A percentile compares a stretch with the other conserved stretches of the same genome.
Evolutionary conservation across 1,284 basidiomycete species (phyloP).

Genomic region (Cryptococcus deneoformans): DNA sequence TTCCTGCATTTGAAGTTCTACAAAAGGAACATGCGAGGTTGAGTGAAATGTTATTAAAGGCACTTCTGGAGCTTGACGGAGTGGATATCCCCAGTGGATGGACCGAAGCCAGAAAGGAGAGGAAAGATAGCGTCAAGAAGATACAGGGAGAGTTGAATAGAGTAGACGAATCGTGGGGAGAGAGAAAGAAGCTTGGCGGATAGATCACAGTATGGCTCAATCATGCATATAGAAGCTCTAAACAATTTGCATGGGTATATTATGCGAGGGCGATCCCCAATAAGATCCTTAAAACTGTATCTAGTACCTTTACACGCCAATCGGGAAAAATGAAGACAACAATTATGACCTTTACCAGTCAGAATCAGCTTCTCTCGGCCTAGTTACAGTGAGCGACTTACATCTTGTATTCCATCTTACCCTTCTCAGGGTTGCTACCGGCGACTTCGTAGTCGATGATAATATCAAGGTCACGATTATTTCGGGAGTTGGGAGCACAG

Average conservation of each 20-base stretch:
- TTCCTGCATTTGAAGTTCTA: slow-evolving; percentile 37
- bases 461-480: slow-evolving; percentile 93
- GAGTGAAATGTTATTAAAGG: slow-evolving; percentile 51
- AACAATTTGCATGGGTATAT: slow-evolving; percentile 3
- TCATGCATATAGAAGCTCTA: slow-evolving; percentile 6
- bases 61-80: slow-evolving; percentile 51
- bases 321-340: neutral
- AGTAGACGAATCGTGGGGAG: slow-evolving; percentile 51
- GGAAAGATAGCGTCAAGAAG: slow-evolving; percentile 34
- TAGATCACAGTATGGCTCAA: neutral
- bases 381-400: slow-evolving; percentile 29
- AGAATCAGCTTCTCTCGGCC: slow-evolving; percentile 22
- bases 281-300: neutral
- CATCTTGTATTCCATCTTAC: slow-evolving; percentile 53
- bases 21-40: slow-evolving; percentile 48
- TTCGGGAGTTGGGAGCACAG: slow-evolving; percentile 82
- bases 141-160: slow-evolving; percentile 38
- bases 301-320: slow-evolving; percentile 24
- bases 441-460: slow-evolving; percentile 64
- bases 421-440: slow-evolving; percentile 44
- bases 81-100: slow-evolving; percentile 50
- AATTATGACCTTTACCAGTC: slow-evolving; percentile 37
- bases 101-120: slow-evolving; percentile 50
- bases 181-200: slow-evolving; percentile 41
- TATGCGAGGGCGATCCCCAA: neutral